Evolutionary conservation across 2,329 filamentous ascomycete species (phyloP).

Genomic region (Trichoderma endophyticum): DNA sequence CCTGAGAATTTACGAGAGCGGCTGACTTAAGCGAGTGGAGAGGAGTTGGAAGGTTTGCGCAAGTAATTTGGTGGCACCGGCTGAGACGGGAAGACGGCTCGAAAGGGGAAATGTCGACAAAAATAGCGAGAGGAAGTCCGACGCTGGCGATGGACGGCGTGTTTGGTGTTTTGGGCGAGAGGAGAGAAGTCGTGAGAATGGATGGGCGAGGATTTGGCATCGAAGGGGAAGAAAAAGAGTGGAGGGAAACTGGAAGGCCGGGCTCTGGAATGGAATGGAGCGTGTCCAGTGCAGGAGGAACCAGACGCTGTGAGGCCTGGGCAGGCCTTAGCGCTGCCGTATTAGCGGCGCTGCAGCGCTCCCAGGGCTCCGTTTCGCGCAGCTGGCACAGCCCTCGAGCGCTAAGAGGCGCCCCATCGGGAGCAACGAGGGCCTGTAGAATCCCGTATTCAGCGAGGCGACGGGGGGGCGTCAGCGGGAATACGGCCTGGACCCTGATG

Average conservation of each 20-base stretch:
- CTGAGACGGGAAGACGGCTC: not conserved
- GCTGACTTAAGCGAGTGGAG: constrained; percentile 4
- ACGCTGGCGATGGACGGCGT: constrained; percentile 14
- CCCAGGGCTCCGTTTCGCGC: constrained; percentile 1
- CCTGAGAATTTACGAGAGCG: not conserved
- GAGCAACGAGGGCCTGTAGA: constrained; percentile 14
- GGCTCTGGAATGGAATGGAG: not conserved
- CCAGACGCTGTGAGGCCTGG: not conserved
- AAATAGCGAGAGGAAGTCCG: constrained; percentile 9
- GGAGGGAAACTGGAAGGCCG: not conserved
- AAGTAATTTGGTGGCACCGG: not conserved
- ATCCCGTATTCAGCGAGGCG: constrained; percentile 10
- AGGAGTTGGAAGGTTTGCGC: not conserved
- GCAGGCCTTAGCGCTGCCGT: not conserved
- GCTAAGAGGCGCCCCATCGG: constrained; percentile 10
- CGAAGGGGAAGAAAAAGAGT: not conserved
- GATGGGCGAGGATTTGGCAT: not conserved
- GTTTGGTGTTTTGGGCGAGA: constrained; percentile 2
- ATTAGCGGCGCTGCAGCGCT: constrained; percentile 4
- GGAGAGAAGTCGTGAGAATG: not conserved
- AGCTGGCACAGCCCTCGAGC: constrained; percentile 10
- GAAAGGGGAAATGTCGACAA: not conserved
- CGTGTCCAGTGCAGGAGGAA: not conserved
- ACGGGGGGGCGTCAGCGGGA: constrained; percentile 6
- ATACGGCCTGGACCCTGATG: not conserved